Evolutionary conservation across 2,329 filamentous ascomycete genomes (phyloP).

Genomic region (Cytospora schulzeri): DNA sequence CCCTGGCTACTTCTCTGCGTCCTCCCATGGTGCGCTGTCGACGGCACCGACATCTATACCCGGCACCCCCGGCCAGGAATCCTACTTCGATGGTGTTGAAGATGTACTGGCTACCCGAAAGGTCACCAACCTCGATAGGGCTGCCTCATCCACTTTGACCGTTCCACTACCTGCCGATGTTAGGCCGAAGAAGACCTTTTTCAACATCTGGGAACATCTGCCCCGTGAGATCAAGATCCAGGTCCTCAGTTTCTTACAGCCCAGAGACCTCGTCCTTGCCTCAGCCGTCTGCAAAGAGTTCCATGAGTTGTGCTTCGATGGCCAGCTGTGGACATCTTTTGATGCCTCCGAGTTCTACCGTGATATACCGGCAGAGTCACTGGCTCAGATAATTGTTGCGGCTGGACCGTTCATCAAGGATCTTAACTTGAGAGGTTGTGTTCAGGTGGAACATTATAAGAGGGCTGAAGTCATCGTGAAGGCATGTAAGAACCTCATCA

Average conservation of each 20-base stretch:
- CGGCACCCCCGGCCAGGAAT: constrained; percentile 44
- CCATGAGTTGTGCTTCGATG: constrained; percentile 85
- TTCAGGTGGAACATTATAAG: constrained; percentile 85
- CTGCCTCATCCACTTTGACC: constrained; percentile 40
- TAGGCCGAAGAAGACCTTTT: constrained; percentile 48
- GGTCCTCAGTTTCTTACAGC: constrained; percentile 74
- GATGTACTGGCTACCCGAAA: constrained; percentile 56
- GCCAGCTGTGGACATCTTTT: constrained; percentile 86
- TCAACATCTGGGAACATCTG: constrained; percentile 78
- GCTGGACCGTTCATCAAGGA: constrained; percentile 90
- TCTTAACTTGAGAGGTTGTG: constrained; percentile 86
- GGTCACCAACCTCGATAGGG: constrained; percentile 52
- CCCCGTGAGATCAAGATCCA: constrained; percentile 81
- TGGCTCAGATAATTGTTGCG: constrained; percentile 81
- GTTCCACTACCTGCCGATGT: constrained; percentile 67
- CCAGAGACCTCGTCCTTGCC: constrained; percentile 77
- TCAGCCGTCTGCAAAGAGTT: constrained; percentile 80
- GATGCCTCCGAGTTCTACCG: constrained; percentile 86
- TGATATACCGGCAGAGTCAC: constrained; percentile 79
- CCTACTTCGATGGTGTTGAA: constrained; percentile 45
- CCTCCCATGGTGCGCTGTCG: constrained; percentile 36
- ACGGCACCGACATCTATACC: constrained; percentile 43
- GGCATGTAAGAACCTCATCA: constrained; percentile 82
- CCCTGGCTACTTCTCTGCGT: constrained; percentile 36
- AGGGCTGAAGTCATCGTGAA: constrained; percentile 75